These are phyloP conservation scores for Staphylotrichum longicolle DNA, from an alignment of 495 filamentous ascomycete genomes.

Conservation along the genomic window DNA sequence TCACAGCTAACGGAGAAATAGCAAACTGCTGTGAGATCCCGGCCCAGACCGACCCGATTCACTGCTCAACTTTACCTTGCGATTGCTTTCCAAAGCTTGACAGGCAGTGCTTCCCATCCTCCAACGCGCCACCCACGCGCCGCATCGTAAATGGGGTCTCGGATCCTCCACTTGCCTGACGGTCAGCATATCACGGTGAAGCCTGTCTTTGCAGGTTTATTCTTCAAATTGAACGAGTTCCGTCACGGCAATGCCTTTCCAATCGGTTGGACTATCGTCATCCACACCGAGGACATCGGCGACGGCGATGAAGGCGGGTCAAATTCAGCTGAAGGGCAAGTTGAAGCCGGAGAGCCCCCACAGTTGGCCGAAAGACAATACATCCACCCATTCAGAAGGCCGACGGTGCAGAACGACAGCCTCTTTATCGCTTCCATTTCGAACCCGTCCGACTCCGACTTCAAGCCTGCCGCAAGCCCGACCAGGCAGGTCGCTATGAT, in stretches of 20 bases:
- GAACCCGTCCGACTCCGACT: slow-evolving; percentile 73
- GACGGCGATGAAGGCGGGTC: slow-evolving; percentile 26
- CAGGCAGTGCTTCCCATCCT: no score
- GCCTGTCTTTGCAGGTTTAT: slow-evolving; percentile 85
- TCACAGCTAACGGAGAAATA: no score
- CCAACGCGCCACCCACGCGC: no score
- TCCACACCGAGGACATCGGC: slow-evolving; percentile 59
- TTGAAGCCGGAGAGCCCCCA: slow-evolving; percentile 28
- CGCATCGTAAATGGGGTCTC: slow-evolving; percentile 37
- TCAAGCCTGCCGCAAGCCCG: slow-evolving; percentile 72
- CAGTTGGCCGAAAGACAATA: no score
- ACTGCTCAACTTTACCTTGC: neutral
- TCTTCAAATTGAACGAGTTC: slow-evolving; percentile 79
- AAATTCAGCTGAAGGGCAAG: neutral
- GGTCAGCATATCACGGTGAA: slow-evolving; percentile 77
- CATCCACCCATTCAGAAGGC: slow-evolving; percentile 63
- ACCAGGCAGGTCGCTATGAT: slow-evolving; percentile 90
- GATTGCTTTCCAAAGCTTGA: neutral
- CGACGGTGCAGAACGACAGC: slow-evolving; percentile 73
- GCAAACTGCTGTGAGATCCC: no score
- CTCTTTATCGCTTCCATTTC: slow-evolving; percentile 93
- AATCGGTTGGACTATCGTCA: slow-evolving; percentile 81
- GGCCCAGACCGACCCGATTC: no score
- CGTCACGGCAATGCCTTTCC: slow-evolving; percentile 71
- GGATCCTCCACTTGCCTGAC: slow-evolving; percentile 69